These are phyloP conservation scores for Kazachstania martiniae DNA, from an alignment of 805 yeast species.

Conservation along the genomic window DNA sequence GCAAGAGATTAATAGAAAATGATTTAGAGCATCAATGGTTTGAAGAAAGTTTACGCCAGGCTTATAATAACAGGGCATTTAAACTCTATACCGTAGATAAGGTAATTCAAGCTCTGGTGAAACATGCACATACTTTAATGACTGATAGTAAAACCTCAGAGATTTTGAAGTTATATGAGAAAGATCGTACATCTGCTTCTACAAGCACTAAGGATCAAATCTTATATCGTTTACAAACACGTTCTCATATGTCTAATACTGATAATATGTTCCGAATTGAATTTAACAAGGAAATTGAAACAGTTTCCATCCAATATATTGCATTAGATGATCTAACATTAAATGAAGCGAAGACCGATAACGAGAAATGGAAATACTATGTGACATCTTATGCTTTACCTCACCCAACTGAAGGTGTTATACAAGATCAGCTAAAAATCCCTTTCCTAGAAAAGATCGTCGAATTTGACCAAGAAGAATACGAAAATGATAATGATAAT, in stretches of 20 bases:
- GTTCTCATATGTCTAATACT: conserved; percentile 69
- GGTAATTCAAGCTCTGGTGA: conserved; percentile 70
- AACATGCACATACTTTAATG: conserved; percentile 78
- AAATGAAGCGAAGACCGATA: conserved; percentile 54
- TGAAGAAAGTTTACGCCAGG: conserved; percentile 92
- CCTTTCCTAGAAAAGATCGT: conserved; percentile 66
- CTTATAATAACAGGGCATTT: conserved; percentile 86
- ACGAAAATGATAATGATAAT: conserved; percentile 28
- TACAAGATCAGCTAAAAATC: conserved; percentile 59
- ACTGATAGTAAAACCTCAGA: conserved; percentile 74
- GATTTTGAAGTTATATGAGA: conserved; percentile 69
- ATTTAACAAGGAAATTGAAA: conserved; percentile 41
- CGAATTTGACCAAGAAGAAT: conserved; percentile 39
- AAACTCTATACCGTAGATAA: conserved; percentile 88
- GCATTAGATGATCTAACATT: conserved; percentile 83
- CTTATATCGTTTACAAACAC: conserved; percentile 76
- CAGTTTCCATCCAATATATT: conserved; percentile 67
- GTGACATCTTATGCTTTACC: conserved; percentile 87
- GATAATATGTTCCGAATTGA: conserved; percentile 90
- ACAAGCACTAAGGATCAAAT: conserved; percentile 85
- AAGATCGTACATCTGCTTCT: conserved; percentile 51
- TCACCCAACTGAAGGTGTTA: conserved; percentile 94
- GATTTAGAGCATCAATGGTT: conserved; percentile 89
- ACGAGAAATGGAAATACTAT: conserved; percentile 87
- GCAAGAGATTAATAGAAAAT: conserved; percentile 74